Percentiles rank a stretch among this genome's conserved stretches.
These are phyloP conservation scores for Plasmodium gaboni DNA, from an alignment of 169 alveolate genomes.

Conservation along the genomic window DNA sequence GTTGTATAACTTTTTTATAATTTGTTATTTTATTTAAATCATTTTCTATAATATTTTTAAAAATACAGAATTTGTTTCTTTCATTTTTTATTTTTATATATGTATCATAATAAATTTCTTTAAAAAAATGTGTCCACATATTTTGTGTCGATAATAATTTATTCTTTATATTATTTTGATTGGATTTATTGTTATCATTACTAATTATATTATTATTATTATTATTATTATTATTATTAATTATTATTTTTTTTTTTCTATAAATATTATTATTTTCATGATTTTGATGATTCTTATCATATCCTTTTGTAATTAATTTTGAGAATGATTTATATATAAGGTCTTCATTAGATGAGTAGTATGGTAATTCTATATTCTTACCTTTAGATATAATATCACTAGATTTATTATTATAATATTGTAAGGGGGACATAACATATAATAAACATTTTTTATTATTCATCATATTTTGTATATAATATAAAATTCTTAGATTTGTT, in stretches of 20 bases:
- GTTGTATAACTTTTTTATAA: slow-evolving; percentile 4
- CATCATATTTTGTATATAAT: slow-evolving; percentile 18
- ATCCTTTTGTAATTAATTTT: slow-evolving; percentile 18
- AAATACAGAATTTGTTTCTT: slow-evolving; percentile 27
- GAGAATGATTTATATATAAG: slow-evolving; percentile 35
- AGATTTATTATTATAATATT: too few relatives aligned
- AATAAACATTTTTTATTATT: slow-evolving; percentile 3
- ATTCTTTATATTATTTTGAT: not conserved
- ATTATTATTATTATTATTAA: too few relatives aligned
- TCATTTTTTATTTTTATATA: slow-evolving; percentile 36
- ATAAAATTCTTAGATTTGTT: slow-evolving; percentile 2
- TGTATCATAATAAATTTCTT: slow-evolving; percentile 17
- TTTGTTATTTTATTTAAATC: slow-evolving; percentile 19
- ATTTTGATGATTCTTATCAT: slow-evolving; percentile 15
- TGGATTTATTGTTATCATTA: too few relatives aligned
- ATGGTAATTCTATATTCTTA: not conserved
- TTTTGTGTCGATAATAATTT: not conserved
- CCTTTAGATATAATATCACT: not conserved
- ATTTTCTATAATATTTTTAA: slow-evolving; percentile 43
- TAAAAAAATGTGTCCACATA: not conserved
- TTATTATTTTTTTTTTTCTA: too few relatives aligned
- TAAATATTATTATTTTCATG: not conserved
- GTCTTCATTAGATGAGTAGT: slow-evolving; percentile 22
- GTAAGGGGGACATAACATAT: not conserved
- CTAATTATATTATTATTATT: too few relatives aligned